These are phyloP conservation scores for Suhomyces kunorum DNA, from an alignment of 1,139 yeast genomes.

Conservation along the genomic window DNA sequence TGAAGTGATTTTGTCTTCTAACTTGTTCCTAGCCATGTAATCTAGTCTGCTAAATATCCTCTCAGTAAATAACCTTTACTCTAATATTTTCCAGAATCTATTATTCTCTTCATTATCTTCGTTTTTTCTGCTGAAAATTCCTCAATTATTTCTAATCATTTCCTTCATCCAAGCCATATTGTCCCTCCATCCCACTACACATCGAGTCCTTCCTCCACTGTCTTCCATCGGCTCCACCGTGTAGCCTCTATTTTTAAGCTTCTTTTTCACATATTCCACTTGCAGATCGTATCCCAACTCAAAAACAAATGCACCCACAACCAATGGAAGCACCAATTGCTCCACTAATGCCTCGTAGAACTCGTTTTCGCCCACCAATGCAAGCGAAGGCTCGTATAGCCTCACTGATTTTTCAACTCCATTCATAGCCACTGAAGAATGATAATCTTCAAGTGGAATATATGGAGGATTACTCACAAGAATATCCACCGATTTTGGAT, in stretches of 20 bases:
- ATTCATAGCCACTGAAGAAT: conserved; percentile 26
- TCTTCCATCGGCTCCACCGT: conserved; percentile 30
- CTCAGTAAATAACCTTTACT: no score
- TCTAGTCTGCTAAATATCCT: no score
- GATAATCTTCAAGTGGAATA: conserved; percentile 54
- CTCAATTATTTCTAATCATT: background rate
- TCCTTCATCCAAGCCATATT: conserved; percentile 2
- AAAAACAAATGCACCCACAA: conserved; percentile 44
- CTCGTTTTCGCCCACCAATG: conserved; percentile 73
- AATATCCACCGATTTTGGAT: conserved; percentile 39
- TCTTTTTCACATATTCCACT: conserved; percentile 26
- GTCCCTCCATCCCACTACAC: conserved; percentile 41
- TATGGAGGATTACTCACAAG: conserved; percentile 90
- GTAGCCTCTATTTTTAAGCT: conserved; percentile 27
- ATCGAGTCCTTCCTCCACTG: conserved; percentile 33
- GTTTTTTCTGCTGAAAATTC: no score
- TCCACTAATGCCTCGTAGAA: conserved; percentile 61
- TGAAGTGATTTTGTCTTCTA: no score
- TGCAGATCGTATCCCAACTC: conserved; percentile 45
- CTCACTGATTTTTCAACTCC: conserved; percentile 63
- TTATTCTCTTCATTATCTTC: no score
- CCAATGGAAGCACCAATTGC: conserved; percentile 37
- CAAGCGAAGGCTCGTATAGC: conserved; percentile 71
- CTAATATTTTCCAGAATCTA: no score
- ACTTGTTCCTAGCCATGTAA: no score